Percentiles rank a stretch among this genome's conserved stretches.
These are phyloP conservation scores for Ustilago nuda DNA, from an alignment of 1,284 basidiomycete genomes.

Conservation along the genomic window DNA sequence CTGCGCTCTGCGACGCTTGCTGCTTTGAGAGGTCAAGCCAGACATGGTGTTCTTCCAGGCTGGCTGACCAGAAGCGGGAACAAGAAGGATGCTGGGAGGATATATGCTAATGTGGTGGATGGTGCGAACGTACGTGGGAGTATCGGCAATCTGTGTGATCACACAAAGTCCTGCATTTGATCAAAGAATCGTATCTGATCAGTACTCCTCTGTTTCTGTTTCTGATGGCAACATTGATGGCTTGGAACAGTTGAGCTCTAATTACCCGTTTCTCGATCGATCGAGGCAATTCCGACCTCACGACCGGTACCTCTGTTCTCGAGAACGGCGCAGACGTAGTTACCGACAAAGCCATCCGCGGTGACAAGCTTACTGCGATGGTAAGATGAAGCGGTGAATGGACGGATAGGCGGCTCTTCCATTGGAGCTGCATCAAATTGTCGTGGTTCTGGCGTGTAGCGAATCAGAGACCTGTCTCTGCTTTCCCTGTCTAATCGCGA, in stretches of 20 bases:
- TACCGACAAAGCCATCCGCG: conserved; percentile 36
- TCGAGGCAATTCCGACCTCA: conserved; percentile 85
- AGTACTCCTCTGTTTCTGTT: neutral
- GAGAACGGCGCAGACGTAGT: conserved; percentile 47
- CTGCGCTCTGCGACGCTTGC: conserved; percentile 14
- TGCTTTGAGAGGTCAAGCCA: neutral
- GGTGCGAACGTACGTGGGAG: conserved; percentile 80
- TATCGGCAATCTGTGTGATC: conserved; percentile 71
- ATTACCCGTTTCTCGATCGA: conserved; percentile 82
- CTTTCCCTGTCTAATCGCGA: neutral
- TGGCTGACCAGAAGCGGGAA: conserved; percentile 15
- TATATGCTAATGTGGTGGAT: conserved; percentile 85
- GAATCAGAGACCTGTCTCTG: neutral
- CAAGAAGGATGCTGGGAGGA: conserved; percentile 77
- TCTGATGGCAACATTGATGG: neutral
- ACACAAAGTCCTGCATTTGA: conserved; percentile 23
- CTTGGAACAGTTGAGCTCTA: neutral
- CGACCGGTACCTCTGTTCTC: conserved; percentile 74
- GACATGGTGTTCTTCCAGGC: neutral
- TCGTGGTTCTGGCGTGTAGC: neutral
- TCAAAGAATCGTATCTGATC: conserved; percentile 59
- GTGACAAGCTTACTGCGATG: conserved; percentile 42
- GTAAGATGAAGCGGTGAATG: conserved; percentile 46
- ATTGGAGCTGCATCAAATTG: neutral
- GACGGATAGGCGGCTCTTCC: conserved; percentile 20